Conservation (phyloP, 225 moss, liverwort and hornwort genomes). For the Lunularia cruciata region DNA sequence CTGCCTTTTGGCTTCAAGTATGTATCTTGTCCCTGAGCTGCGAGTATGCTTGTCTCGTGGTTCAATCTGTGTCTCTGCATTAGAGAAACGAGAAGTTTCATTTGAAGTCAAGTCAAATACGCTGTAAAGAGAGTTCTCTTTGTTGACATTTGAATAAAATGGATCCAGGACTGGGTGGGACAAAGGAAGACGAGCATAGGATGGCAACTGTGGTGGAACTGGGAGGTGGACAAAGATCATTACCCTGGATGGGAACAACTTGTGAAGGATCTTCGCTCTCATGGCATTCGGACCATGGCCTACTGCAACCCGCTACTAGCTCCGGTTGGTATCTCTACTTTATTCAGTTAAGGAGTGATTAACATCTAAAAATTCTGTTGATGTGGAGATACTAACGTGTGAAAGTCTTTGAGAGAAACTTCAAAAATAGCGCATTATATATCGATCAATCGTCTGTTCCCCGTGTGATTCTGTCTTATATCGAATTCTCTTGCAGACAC, state of each 20-base stretch:
- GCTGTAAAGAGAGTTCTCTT: too few species aligned
- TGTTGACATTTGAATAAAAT: too few species aligned
- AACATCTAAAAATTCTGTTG: too few species aligned
- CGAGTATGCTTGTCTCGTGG: neutral
- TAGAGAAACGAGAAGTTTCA: too few species aligned
- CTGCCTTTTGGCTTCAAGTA: constrained; percentile 94
- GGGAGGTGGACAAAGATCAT: constrained; percentile 81
- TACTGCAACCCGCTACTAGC: constrained; percentile 79
- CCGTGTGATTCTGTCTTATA: too few species aligned
- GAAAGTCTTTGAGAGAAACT: too few species aligned
- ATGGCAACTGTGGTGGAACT: constrained; percentile 98
- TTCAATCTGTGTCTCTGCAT: neutral
- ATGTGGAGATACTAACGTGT: too few species aligned
- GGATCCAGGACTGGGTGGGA: constrained; percentile 80
- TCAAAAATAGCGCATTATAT: too few species aligned
- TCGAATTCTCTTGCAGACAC: constrained; percentile 38
- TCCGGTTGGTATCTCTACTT: constrained; percentile 42
- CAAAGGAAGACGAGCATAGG: constrained; percentile 83
- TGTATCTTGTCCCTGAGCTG: neutral
- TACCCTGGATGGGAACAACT: constrained; percentile 72
- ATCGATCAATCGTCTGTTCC: too few species aligned
- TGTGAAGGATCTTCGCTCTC: constrained; percentile 46
- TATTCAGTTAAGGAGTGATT: neutral
- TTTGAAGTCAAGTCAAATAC: too few species aligned
- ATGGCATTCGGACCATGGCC: constrained; percentile 72